A percentile compares a stretch with the other conserved stretches of the same genome.
phyloP scores from a whole-genome alignment of 2,329 filamentous ascomycete species.

The Microsporum ferrugineum region DNA sequence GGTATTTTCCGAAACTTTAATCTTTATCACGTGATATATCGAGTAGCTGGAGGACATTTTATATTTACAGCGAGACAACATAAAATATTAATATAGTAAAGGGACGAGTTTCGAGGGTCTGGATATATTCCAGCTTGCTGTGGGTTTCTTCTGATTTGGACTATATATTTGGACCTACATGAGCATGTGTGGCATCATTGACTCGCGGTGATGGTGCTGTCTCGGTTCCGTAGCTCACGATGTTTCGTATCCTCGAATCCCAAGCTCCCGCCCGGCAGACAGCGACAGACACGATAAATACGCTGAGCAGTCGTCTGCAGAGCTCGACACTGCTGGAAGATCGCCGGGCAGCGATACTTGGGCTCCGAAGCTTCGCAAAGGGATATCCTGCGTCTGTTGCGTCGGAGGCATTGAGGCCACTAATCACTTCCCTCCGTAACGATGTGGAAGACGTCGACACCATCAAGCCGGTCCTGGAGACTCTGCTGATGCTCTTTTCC shows the following conservation, averaged over 20 bases:
- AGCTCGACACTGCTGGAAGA: conserved; percentile 91
- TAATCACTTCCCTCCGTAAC: conserved; percentile 74
- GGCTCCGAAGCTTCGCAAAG: conserved; percentile 89
- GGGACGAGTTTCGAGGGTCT: neutral
- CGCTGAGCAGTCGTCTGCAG: conserved; percentile 72
- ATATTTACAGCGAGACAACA: neutral
- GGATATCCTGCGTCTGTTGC: conserved; percentile 92
- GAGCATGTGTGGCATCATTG: conserved; percentile 1
- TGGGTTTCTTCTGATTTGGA: neutral
- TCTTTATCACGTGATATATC: neutral
- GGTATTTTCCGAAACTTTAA: neutral
- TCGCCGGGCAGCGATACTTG: conserved; percentile 81
- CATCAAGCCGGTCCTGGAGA: conserved; percentile 88
- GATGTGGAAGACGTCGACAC: conserved; percentile 95
- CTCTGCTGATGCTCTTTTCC: conserved; percentile 82
- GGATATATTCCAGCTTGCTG: neutral
- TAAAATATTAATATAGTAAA: neutral
- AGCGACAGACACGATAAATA: conserved; percentile 84
- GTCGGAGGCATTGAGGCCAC: conserved; percentile 75
- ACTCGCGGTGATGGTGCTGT: conserved; percentile 32
- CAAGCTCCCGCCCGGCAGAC: conserved; percentile 90
- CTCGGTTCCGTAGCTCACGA: conserved; percentile 26
- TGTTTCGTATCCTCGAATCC: conserved; percentile 50
- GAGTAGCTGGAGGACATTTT: neutral
- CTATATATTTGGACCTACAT: neutral